Conservation (phyloP, 805 yeast genomes). For the Tetrapisispora iriomotensis region DNA sequence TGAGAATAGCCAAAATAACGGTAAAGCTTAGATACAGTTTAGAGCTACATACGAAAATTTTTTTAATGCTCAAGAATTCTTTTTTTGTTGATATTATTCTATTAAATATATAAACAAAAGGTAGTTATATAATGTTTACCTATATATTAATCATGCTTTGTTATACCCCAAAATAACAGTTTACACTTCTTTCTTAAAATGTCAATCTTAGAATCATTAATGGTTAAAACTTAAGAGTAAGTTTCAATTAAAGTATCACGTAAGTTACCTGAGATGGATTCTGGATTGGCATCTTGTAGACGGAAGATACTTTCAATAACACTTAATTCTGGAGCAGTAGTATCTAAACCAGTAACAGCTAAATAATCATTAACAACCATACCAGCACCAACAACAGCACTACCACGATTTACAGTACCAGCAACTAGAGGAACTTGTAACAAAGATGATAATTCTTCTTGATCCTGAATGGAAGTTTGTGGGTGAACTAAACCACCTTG, state of each 20-base stretch:
- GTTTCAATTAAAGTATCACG: conserved; percentile 91
- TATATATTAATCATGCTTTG: conserved; percentile 1
- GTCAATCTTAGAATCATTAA: neutral
- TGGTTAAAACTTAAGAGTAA: conserved; percentile 45
- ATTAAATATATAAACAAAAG: conserved; percentile 2
- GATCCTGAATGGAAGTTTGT: conserved; percentile 93
- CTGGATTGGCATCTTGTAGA: conserved; percentile 85
- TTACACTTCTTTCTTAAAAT: neutral
- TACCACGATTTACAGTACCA: conserved; percentile 97
- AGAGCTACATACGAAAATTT: no score
- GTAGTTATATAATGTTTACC: neutral
- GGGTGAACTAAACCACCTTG: conserved; percentile 99
- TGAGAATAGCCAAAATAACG: no score
- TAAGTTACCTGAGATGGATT: conserved; percentile 70
- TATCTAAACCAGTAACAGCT: conserved; percentile 93
- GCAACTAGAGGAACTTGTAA: conserved; percentile 97
- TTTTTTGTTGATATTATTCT: conserved; percentile 1
- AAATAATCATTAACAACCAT: conserved; percentile 98
- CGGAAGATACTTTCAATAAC: conserved; percentile 95
- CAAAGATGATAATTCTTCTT: conserved; percentile 91
- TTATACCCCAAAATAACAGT: conserved; percentile 1
- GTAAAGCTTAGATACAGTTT: no score
- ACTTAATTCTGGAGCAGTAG: conserved; percentile 96
- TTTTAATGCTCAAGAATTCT: neutral
- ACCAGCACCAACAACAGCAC: conserved; percentile 96